phyloP scores from a whole-genome alignment of 306 rosid genomes.

The Vigna reflexopilosa region DNA sequence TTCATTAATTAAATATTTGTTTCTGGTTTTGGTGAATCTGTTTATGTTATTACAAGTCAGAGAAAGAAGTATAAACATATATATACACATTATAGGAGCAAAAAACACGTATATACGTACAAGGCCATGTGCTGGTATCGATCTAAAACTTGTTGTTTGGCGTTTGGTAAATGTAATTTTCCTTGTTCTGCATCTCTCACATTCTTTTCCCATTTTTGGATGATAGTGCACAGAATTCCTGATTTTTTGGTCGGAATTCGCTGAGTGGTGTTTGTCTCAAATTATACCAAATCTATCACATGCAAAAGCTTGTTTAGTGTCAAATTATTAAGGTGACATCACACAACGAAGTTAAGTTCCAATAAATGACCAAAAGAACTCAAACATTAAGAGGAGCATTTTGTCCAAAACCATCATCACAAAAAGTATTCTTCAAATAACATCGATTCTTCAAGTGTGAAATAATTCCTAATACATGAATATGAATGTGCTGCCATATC shows the following conservation, averaged over 20 bases:
- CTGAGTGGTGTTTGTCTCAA: constrained; percentile 15
- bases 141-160: constrained; percentile 42
- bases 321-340: constrained; percentile 21
- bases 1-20: too few species aligned
- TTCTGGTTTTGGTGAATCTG: too few species aligned
- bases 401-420: background rate
- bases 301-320: constrained; percentile 1
- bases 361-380: background rate
- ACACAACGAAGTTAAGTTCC: background rate
- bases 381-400: too few species aligned
- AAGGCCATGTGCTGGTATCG: constrained; percentile 35
- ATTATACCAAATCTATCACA: constrained; percentile 15
- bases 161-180: constrained; percentile 45
- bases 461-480: too few species aligned
- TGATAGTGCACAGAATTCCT: background rate
- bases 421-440: background rate
- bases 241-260: constrained; percentile 40
- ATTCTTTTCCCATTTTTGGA: constrained; percentile 36
- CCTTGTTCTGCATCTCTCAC: constrained; percentile 5
- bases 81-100: background rate
- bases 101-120: constrained; percentile 19
- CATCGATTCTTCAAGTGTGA: background rate
- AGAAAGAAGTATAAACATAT: background rate
- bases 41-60: background rate
- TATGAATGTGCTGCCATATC: background rate